Base-by-base conservation (phyloP, 192 early-diverging fungal species). In the Coemansia reversa region DNA sequence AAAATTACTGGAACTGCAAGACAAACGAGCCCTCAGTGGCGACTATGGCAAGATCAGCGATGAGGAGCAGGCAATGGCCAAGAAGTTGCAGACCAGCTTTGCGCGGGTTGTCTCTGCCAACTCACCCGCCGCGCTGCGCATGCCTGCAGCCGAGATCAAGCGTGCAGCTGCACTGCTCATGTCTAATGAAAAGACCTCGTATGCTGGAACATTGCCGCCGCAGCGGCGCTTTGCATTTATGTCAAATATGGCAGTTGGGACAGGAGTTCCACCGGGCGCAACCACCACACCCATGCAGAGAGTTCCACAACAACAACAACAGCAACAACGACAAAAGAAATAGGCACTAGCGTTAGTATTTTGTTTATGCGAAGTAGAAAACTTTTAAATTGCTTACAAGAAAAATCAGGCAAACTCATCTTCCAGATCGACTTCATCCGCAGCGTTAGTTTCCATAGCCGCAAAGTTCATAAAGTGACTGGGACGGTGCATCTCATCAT, bases 381-480 rank as follows among this genome's bases (percentile, higher is more conserved):
- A 50, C 27, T 19, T 58, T 58, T 23, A 16, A 58, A 57, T 16
- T 4, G 2, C 20, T 14, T n/a, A 20, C 47, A 33, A 47, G 6
- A 30, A 55, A 29, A 55, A 52, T 70, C 35, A 81, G 11, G 70
- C 79, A 60, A 82, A 73, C 71, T 82, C 79, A n/a, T 82, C 79
- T 23, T 82, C 79, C 24, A 73, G 50, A 18, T 82, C 79, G 12
- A 63, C 79, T 35, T 70, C 74, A n/a, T 67, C 70, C 3, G 42
- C 62, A 18, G 65, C 70, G 27, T n/a, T 65, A 18, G 64, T 68
- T 29, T 82, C 90, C 82, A 91, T 85, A 6, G 80, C 83, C 49
- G 86, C 85, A 82, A 93, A 98, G 76, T 92, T 97, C 74, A 96
- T 84, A 79, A 97, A 99, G 63, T 99, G 97, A 70, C 87, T 91